These are phyloP conservation scores for Tolypocladium ophioglossoides DNA, from an alignment of 2,329 filamentous ascomycete genomes.

Conservation along the genomic window DNA sequence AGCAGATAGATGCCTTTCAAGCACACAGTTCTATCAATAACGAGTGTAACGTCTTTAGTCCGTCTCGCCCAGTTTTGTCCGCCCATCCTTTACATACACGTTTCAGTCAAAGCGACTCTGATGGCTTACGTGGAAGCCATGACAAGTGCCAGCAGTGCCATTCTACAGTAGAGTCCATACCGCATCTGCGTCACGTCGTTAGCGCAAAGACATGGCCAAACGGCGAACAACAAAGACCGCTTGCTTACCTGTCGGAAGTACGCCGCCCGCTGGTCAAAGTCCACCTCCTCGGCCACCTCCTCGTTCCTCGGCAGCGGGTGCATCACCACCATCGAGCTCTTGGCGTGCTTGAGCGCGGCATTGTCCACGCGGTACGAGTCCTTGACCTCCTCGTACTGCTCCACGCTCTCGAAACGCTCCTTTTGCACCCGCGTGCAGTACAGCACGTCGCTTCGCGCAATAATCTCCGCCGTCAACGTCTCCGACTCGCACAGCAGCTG, in stretches of 20 bases:
- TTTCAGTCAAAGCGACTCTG: not conserved
- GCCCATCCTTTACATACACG: not conserved
- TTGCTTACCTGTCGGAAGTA: constrained; percentile 97
- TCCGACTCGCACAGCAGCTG: constrained; percentile 69
- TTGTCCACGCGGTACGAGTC: constrained; percentile 86
- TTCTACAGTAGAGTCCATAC: constrained; percentile 94
- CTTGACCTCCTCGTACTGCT: constrained; percentile 80
- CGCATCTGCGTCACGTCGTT: constrained; percentile 60
- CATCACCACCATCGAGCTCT: constrained; percentile 88
- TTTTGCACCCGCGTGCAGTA: constrained; percentile 97
- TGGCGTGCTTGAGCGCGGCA: constrained; percentile 78
- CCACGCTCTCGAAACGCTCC: constrained; percentile 77
- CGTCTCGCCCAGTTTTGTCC: not conserved
- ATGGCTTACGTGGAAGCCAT: constrained; percentile 39
- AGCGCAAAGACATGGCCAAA: constrained; percentile 19
- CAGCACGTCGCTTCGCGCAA: constrained; percentile 79
- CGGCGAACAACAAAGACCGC: constrained; percentile 21
- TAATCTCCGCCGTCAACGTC: constrained; percentile 74
- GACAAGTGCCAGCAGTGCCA: constrained; percentile 91
- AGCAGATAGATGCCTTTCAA: not conserved
- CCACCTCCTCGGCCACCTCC: constrained; percentile 90
- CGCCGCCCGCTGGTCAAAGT: constrained; percentile 91
- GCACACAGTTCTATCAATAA: constrained; percentile 1
- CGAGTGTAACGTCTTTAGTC: not conserved
- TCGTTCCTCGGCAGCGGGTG: constrained; percentile 90